phyloP scores from a whole-genome alignment of 2,329 filamentous ascomycete species.

The Exophiala bonariae region DNA sequence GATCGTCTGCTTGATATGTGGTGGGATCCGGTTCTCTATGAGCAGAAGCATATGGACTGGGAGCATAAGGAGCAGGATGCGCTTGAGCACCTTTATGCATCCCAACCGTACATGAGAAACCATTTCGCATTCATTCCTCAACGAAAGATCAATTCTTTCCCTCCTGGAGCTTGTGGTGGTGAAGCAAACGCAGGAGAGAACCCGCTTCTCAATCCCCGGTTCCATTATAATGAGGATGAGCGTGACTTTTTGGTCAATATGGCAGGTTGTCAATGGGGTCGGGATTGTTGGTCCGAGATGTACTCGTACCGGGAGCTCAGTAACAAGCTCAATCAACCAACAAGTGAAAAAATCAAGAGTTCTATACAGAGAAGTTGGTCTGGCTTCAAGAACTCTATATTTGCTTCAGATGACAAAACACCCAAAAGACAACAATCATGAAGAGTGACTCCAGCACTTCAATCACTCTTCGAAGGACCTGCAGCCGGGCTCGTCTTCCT shows the following conservation, averaged over 20 bases:
- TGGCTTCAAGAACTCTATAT: neutral
- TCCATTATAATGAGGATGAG: conserved; percentile 84
- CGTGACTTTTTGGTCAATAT: conserved; percentile 96
- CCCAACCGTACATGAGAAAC: conserved; percentile 88
- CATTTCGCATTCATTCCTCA: conserved; percentile 88
- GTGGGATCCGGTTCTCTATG: conserved; percentile 98
- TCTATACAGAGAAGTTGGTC: neutral
- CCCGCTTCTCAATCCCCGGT: conserved; percentile 57
- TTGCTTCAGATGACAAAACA: too few relatives aligned
- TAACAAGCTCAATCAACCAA: conserved; percentile 80
- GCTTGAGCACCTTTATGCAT: conserved; percentile 84
- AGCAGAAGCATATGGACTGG: conserved; percentile 99
- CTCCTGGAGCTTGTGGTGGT: conserved; percentile 75
- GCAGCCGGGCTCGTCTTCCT: too few relatives aligned
- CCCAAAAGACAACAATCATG: too few relatives aligned
- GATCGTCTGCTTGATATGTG: conserved; percentile 90
- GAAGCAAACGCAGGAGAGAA: conserved; percentile 14
- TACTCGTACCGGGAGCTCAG: conserved; percentile 91
- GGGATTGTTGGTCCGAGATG: conserved; percentile 98
- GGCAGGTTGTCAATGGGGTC: conserved; percentile 95
- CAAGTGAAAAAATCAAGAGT: conserved; percentile 66
- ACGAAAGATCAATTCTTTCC: conserved; percentile 92
- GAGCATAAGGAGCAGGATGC: conserved; percentile 98
- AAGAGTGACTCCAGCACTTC: too few relatives aligned
- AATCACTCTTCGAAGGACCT: too few relatives aligned